Percentiles rank a stretch among this genome's conserved stretches.
These are phyloP conservation scores for Pseudophaeomoniella oleicola DNA, from an alignment of 2,329 filamentous ascomycete genomes.

Conservation along the genomic window DNA sequence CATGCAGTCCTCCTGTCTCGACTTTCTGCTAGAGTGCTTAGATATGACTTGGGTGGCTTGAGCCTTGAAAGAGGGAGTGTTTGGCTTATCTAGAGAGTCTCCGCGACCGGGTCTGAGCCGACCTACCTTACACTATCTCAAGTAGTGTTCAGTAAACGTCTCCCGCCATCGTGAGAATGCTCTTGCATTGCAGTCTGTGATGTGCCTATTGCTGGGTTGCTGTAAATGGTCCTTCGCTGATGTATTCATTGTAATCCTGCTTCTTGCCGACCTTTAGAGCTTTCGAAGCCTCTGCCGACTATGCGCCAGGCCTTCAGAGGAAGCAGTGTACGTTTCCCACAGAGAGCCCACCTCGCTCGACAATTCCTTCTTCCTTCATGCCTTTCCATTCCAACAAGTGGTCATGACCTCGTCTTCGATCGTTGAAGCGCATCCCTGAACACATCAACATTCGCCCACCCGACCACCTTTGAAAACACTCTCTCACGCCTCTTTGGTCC, in stretches of 20 bases:
- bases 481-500: not conserved
- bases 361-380: not conserved
- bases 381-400: not conserved
- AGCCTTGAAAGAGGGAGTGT: not conserved
- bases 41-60: not conserved
- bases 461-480: not conserved
- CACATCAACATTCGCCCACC: not conserved
- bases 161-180: not conserved
- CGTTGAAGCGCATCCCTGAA: not conserved
- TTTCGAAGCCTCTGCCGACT: not conserved
- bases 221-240: not conserved
- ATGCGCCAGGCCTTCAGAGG: not conserved
- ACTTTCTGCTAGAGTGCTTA: not conserved
- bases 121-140: not conserved
- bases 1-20: not conserved
- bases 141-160: not conserved
- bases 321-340: not conserved
- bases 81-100: not conserved
- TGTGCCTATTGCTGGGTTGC: not conserved
- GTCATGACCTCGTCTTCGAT: not conserved
- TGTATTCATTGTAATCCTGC: not conserved
- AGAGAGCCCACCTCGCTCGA: not conserved
- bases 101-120: not conserved
- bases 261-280: not conserved
- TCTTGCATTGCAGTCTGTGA: not conserved